Conservation (phyloP, 1,284 basidiomycete species). For the Cerioporus squamosus region DNA sequence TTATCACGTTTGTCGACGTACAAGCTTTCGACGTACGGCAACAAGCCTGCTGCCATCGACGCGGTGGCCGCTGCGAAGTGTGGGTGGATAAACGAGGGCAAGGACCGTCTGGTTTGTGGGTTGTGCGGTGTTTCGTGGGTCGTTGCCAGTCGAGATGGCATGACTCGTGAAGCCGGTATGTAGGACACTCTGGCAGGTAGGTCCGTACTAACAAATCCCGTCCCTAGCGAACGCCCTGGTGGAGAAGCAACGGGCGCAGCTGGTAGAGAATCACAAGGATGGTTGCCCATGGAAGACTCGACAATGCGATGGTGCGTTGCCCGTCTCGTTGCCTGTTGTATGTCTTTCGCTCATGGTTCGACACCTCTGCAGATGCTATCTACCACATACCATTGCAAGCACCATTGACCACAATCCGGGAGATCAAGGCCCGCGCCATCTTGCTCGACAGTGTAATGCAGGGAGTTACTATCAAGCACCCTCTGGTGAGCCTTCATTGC, state of each 20-base stretch:
- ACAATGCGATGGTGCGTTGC: conserved; percentile 73
- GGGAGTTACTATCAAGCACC: conserved; percentile 67
- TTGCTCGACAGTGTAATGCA: conserved; percentile 55
- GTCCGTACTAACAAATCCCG: conserved; percentile 24
- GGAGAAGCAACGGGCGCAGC: conserved; percentile 67
- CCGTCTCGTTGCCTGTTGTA: background rate
- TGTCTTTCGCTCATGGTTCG: background rate
- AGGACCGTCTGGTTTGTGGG: conserved; percentile 73
- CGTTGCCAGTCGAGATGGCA: conserved; percentile 63
- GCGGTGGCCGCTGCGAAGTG: conserved; percentile 78
- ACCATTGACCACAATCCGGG: conserved; percentile 59
- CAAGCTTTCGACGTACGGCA: conserved; percentile 77
- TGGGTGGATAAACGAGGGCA: conserved; percentile 80
- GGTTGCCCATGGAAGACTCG: conserved; percentile 81
- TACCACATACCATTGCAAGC: conserved; percentile 75
- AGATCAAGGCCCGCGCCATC: conserved; percentile 60
- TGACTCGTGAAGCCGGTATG: conserved; percentile 77
- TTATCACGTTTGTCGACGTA: conserved; percentile 73
- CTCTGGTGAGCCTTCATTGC: conserved; percentile 53
- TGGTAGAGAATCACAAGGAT: conserved; percentile 74
- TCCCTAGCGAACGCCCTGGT: conserved; percentile 63
- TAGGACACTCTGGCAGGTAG: conserved; percentile 31
- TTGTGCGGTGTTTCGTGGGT: conserved; percentile 76
- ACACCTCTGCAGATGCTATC: conserved; percentile 55
- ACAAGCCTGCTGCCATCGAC: conserved; percentile 73